Conservation (phyloP, 257 asterid species). For the Eustoma russellianum region DNA sequence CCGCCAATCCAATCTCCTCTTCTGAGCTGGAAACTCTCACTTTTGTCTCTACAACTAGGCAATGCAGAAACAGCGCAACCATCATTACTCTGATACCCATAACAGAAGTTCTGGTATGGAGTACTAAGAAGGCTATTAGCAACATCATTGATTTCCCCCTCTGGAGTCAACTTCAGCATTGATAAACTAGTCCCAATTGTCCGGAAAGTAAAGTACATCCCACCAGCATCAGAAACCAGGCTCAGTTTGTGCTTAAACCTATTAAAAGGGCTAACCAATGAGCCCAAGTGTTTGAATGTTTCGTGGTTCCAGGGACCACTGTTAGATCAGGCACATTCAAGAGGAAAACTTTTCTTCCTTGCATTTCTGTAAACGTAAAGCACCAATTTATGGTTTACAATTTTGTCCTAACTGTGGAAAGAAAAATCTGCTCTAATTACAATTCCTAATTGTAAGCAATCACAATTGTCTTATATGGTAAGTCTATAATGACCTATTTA, state of each 20-base stretch:
- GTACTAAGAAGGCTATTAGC: not conserved
- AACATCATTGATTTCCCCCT: constrained; percentile 4
- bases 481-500: too few species aligned
- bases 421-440: too few species aligned
- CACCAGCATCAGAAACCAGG: not conserved
- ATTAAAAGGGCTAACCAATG: not conserved
- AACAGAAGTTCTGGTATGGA: constrained; percentile 7
- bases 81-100: constrained; percentile 11
- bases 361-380: too few species aligned
- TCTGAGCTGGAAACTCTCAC: constrained; percentile 8
- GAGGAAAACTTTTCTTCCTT: too few species aligned
- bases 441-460: too few species aligned
- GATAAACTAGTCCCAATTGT: not conserved
- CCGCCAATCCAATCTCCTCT: constrained; percentile 1
- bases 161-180: constrained; percentile 6
- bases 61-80: constrained; percentile 17
- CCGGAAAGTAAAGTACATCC: constrained; percentile 10
- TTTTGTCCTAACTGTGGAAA: too few species aligned
- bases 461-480: too few species aligned
- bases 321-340: too few species aligned
- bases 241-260: not conserved
- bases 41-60: constrained; percentile 12
- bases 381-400: too few species aligned
- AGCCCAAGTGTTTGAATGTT: not conserved
- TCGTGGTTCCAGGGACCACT: constrained; percentile 16